Evolutionary conservation across 371 early-diverging fungal species (phyloP).

Genomic region (Haplosporangium sp.): DNA sequence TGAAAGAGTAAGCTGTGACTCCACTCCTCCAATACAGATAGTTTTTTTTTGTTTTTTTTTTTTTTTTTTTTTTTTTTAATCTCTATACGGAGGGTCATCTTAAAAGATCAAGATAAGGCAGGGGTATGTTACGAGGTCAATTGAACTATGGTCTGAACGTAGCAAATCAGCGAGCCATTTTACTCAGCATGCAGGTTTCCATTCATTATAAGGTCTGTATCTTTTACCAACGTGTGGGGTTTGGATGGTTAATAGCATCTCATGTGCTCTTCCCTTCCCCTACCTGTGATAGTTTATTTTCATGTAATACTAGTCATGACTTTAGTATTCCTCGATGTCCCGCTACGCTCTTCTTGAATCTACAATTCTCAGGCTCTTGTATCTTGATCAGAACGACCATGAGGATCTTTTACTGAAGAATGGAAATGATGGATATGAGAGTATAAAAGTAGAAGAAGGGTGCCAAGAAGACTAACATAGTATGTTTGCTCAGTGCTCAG

Average conservation of each 20-base stretch:
- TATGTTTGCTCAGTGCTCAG: background rate
- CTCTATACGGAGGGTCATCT: no score
- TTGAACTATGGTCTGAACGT: background rate
- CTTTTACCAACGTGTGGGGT: slow-evolving; percentile 12
- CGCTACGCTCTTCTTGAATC: background rate
- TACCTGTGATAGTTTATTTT: background rate
- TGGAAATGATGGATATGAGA: background rate
- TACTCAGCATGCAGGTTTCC: slow-evolving; percentile 4
- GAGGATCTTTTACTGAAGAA: no score
- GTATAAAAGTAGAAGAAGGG: background rate
- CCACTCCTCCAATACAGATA: no score
- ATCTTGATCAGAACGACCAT: background rate
- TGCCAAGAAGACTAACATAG: background rate
- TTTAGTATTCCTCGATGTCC: background rate
- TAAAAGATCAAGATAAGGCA: no score
- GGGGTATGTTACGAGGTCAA: no score
- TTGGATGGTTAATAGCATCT: slow-evolving; percentile 10
- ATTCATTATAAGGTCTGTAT: background rate
- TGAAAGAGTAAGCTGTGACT: no score
- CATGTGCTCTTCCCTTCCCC: background rate
- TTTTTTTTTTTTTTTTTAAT: no score
- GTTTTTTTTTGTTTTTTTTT: no score
- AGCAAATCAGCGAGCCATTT: slow-evolving; percentile 13
- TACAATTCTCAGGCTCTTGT: background rate
- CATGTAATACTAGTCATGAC: background rate